These are phyloP conservation scores for Aschersonia sp. DNA, from an alignment of 2,329 filamentous ascomycete genomes.

Conservation along the genomic window DNA sequence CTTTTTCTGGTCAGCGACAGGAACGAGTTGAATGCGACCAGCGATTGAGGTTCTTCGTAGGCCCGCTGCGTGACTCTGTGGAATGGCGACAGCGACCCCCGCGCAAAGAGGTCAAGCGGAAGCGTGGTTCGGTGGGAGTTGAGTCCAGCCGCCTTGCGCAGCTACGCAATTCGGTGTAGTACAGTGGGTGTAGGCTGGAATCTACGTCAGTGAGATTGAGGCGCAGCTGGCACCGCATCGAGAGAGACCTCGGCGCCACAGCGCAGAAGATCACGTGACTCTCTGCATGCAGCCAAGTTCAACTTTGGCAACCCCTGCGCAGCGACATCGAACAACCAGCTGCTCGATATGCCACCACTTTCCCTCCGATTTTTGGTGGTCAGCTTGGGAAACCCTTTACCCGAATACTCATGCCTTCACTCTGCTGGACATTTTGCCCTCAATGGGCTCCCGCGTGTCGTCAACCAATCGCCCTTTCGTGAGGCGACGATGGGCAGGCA, in stretches of 20 bases:
- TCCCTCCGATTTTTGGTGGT: constrained; percentile 56
- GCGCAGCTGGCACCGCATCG: constrained; percentile 1
- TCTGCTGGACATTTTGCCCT: constrained; percentile 75
- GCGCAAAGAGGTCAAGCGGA: not conserved
- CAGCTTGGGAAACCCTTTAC: constrained; percentile 72
- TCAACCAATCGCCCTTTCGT: constrained; percentile 32
- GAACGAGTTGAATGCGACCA: not conserved
- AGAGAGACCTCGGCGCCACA: not conserved
- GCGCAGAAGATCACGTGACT: not conserved
- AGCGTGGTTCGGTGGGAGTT: not conserved
- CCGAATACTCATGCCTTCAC: constrained; percentile 68
- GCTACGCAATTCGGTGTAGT: constrained; percentile 12
- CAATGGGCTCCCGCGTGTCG: constrained; percentile 35
- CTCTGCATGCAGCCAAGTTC: not conserved
- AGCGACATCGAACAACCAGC: no score
- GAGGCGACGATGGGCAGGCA: constrained; percentile 34
- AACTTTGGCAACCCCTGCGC: no score
- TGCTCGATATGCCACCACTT: constrained; percentile 11
- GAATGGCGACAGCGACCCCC: no score
- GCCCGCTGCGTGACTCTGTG: no score
- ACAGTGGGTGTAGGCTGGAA: not conserved
- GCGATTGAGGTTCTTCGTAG: not conserved
- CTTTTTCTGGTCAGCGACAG: constrained; percentile 1
- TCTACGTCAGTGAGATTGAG: constrained; percentile 10
- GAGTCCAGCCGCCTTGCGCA: constrained; percentile 11